Conservation (phyloP, 352 stramenopile genomes). For the Phytophthora sp. region DNA sequence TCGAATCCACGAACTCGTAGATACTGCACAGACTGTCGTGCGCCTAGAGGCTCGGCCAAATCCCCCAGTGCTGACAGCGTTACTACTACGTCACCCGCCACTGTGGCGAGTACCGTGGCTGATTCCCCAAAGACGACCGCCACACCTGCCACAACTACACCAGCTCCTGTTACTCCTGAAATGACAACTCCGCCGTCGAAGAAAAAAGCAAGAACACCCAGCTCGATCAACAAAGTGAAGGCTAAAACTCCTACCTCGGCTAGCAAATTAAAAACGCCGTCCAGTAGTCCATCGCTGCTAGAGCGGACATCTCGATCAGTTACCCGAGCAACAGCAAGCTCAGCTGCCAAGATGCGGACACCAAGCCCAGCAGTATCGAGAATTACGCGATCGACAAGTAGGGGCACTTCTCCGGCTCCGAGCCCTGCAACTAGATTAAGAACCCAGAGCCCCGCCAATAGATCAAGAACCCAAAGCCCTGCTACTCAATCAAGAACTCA, state of each 20-base stretch:
- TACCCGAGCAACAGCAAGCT: conserved; percentile 35
- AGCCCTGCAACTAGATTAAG: conserved; percentile 13
- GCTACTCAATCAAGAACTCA: not conserved
- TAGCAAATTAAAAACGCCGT: conserved; percentile 18
- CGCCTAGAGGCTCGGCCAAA: conserved; percentile 29
- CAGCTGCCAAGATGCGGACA: conserved; percentile 28
- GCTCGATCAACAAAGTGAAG: not conserved
- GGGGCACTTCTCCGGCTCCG: conserved; percentile 13
- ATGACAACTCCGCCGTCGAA: conserved; percentile 7
- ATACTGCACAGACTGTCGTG: conserved; percentile 55
- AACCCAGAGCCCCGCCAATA: conserved; percentile 19
- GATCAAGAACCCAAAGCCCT: conserved; percentile 21
- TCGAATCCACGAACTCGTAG: conserved; percentile 54
- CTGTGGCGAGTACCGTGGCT: conserved; percentile 8
- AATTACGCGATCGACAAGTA: conserved; percentile 8
- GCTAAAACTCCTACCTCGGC: conserved; percentile 8
- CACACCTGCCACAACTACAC: not conserved
- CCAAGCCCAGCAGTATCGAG: conserved; percentile 25
- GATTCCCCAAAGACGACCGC: conserved; percentile 17
- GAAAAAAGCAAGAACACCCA: conserved; percentile 9
- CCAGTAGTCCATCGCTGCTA: conserved; percentile 14
- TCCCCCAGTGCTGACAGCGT: conserved; percentile 15
- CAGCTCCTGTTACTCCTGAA: not conserved
- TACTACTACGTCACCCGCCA: conserved; percentile 5
- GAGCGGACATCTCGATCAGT: conserved; percentile 17